Conservation (phyloP, 495 filamentous ascomycete genomes). For the Neurospora sp. region DNA sequence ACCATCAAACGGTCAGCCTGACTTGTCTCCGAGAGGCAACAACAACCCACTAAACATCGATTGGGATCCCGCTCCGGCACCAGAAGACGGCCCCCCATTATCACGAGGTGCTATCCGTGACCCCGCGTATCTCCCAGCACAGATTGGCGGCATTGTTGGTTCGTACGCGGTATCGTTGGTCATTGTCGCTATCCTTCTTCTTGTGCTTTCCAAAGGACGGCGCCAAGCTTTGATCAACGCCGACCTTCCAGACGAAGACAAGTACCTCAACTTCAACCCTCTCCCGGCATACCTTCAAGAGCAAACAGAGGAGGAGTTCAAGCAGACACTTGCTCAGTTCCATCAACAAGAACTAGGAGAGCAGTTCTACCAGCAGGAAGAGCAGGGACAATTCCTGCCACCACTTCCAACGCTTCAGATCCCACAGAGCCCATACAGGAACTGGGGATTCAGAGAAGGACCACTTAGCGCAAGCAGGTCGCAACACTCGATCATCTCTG, state of each 20-base stretch:
- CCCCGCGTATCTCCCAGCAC: conserved; percentile 52
- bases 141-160: conserved; percentile 70
- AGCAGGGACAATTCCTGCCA: conserved; percentile 8
- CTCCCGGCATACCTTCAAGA: conserved; percentile 27
- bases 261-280: conserved; percentile 13
- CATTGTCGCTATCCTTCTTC: conserved; percentile 53
- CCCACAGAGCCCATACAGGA: conserved; percentile 28
- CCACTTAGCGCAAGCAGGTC: conserved; percentile 35
- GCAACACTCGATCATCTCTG: conserved; percentile 41
- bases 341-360: conserved; percentile 1
- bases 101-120: conserved; percentile 47
- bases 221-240: conserved; percentile 29
- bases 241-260: conserved; percentile 13
- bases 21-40: conserved; percentile 26
- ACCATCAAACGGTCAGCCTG: not conserved
- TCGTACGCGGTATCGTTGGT: conserved; percentile 68
- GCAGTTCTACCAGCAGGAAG: not conserved
- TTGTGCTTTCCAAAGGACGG: conserved; percentile 37
- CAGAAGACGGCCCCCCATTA: conserved; percentile 46
- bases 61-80: conserved; percentile 45
- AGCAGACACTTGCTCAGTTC: conserved; percentile 8
- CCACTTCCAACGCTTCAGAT: conserved; percentile 1
- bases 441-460: conserved; percentile 30
- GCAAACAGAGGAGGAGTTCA: conserved; percentile 26
- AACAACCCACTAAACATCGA: conserved; percentile 40